Base-by-base conservation (phyloP, 2,329 filamentous ascomycete genomes). In the Fusarium decemcellulare region DNA sequence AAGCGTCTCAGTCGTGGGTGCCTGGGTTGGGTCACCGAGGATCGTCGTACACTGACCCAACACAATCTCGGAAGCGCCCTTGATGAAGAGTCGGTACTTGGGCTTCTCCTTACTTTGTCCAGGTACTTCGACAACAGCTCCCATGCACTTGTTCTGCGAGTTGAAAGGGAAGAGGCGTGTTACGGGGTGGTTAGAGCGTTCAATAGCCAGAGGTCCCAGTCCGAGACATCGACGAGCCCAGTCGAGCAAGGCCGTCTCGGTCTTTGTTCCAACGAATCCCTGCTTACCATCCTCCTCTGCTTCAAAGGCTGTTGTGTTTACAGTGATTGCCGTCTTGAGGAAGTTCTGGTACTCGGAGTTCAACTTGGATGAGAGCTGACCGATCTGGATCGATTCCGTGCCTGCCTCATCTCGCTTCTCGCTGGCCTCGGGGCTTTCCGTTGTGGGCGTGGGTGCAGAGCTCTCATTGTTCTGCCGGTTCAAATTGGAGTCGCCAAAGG, bases 261-360 rank as follows among this genome's bases (percentile, higher is more conserved):
- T 88, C 75, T 87, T 88, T 48, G 86, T 87, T 2, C 86, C 86
- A 27, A 88, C 81, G 54, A 87, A 88, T 3, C 78, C 75, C 36
- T 76, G 72, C 44, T 80, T 74, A 1, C 82, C 82, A 1, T 79
- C 77, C 12, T 85, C 80, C 4, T 84, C 81, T 4, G 83, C 82
- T 54, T 88, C 86, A 18, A 88, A 87, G 0, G 86, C 86, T 0
- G 86, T 88, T 0, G 86, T 87, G 75, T 88, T 90, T 83, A 92
- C 80, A 8, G 82, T 79, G 8, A 85, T 75, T 2, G 83, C 67
- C 30, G 56, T 68, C 57, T 71, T 71, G 36, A 72, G 15, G 8
- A 72, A 44, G 2, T 60, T 53, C 23, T 65, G 72, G 37, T 58
- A 68, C 16, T 72, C 64, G 2, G 67, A 36, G 6, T 71, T 47